Evolutionary conservation across 352 stramenopile genomes (phyloP), one percentile per base, ranked within the genome.

Genomic region (Pythium periplocum): DNA sequence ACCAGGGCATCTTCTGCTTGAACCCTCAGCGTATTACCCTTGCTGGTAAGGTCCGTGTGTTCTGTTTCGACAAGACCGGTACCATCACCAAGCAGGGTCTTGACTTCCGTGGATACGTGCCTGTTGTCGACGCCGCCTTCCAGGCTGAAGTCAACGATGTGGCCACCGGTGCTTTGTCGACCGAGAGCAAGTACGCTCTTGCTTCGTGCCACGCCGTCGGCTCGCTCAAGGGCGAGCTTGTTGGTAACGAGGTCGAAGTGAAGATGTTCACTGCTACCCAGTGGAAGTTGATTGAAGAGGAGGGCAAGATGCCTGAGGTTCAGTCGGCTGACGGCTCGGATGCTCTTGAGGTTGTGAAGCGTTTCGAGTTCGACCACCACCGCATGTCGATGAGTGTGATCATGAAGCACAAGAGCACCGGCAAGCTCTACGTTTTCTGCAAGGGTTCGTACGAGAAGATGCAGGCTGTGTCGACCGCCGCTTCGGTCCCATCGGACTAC

Each of bases 291-390:
- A 61, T 90, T 6, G 74, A 89, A 37, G 37, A 54, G 5, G 75
- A 85, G 41, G 72, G 72, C 26, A 58, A 69, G 11, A 51, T 72
- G 50, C 72, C 75, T 8, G 40, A 70, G 10, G 75, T 90, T 4
- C 53, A 71, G 59, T 80, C 74, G 3, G 50, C 61, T 0, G 65
- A 86, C 37, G 69, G 63, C 26, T 53, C 53, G 3, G 56, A 83
- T 51, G 43, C 63, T 53, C 67, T 95, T 8, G 72, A 86, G 55
- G 77, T 96, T 33, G 55, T 98, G 33, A 96, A 97, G 64, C 75
- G 82, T 7, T 96, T 93, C 61, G 85, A 97, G 53, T 98, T 98
- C 60, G 89, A 97, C 64, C 83, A 95, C 69, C 73, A 92, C 61
- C 75, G 79, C 46, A 94, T 96, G 82, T 96, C 83, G 9, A 95